Evolutionary conservation across 345 rosid genomes (phyloP), one percentile per base, ranked within the genome.

Genomic region (Sisymbrium altissimum): DNA sequence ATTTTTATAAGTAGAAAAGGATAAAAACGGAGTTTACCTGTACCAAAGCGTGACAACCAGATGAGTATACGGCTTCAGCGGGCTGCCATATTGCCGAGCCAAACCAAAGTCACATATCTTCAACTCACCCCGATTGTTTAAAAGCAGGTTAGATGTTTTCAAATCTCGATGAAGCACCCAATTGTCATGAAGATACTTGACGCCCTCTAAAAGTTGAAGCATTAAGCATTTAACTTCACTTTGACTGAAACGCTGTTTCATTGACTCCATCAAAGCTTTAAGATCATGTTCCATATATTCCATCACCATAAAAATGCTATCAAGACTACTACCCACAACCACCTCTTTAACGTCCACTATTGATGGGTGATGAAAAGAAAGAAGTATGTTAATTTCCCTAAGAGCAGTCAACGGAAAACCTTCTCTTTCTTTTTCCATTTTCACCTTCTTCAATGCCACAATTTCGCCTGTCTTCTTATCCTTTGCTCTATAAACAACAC

Each of bases 271-370:
- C 50, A 95, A 85, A 32, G 82, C 99, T 80, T 92, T 95, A 18
- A 95, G 88, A 77, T 95, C 99, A 84, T 95, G 99, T 81, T 95
- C 97, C 98, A 94, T 94, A 79, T 94, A 94, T 77, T 94, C 98
- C 98, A 94, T 94, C 70, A 87, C 98, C 98, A 94, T 94, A 79
- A 84, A 94, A 73, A 94, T 94, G 78, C 97, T 94, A 79, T 94
- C 96, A 64, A 94, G 90, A 76, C 66, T 94, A 76, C 90, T 85
- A 60, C 98, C 98, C 33, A 94, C 97, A 57, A 94, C 98, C 70
- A 94, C 97, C 85, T 94, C 98, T 81, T 94, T 94, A 55, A 94
- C 98, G 78, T 94, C 98, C 71, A 94, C 97, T 43, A 94, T 83
- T 46, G 98, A 89, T 35, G 93, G 86, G 68, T 94, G 97, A 78